Conservation (phyloP, 2,329 filamentous ascomycete species). For the Tolypocladium guangdongense region DNA sequence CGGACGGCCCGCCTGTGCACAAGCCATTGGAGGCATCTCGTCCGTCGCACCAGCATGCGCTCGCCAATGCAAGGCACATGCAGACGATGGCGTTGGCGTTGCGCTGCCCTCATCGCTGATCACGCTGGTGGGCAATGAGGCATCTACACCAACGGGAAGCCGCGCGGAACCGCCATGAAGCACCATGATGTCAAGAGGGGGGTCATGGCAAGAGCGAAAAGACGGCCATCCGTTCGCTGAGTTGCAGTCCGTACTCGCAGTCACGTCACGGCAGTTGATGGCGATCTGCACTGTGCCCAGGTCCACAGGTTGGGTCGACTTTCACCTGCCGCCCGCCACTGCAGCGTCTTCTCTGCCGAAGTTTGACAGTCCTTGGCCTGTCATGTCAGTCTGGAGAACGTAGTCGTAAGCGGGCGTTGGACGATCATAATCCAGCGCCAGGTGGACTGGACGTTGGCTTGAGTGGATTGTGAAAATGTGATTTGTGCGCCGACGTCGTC, state of each 20-base stretch:
- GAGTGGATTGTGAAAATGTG: background rate
- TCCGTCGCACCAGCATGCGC: constrained; percentile 5
- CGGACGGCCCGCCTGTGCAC: constrained; percentile 6
- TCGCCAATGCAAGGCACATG: constrained; percentile 11
- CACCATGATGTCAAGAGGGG: background rate
- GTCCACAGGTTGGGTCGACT: background rate
- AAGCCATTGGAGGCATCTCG: constrained; percentile 5
- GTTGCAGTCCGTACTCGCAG: background rate
- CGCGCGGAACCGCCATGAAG: background rate
- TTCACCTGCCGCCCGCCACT: background rate
- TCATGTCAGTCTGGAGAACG: background rate
- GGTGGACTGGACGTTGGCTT: background rate
- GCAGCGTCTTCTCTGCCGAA: background rate
- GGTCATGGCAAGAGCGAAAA: background rate
- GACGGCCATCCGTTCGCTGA: background rate
- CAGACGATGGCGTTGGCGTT: constrained; percentile 3
- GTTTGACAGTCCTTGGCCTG: background rate
- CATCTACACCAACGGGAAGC: background rate
- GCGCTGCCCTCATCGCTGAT: constrained; percentile 1
- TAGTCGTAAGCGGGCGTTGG: too few species aligned
- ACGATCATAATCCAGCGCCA: background rate
- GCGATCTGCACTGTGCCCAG: background rate
- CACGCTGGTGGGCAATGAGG: background rate
- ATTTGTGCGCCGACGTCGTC: background rate
- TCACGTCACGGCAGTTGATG: constrained; percentile 1